phyloP scores from a whole-genome alignment of 2,329 filamentous ascomycete species.

The Fusarium sp. region DNA sequence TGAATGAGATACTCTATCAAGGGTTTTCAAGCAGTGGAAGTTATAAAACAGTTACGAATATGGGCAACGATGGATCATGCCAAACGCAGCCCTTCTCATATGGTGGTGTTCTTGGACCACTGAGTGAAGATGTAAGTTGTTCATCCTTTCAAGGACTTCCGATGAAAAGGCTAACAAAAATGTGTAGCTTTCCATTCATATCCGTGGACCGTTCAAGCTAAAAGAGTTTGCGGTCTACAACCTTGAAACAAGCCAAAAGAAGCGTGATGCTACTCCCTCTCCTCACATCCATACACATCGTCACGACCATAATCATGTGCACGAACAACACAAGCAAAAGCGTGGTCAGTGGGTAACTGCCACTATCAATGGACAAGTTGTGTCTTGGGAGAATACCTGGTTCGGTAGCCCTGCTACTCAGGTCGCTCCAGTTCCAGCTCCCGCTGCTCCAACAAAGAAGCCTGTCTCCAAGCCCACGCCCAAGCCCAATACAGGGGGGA shows the following conservation, averaged over 20 bases:
- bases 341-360: slow-evolving; percentile 66
- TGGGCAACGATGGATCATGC: slow-evolving; percentile 71
- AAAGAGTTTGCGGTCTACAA: slow-evolving; percentile 79
- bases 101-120: slow-evolving; percentile 74
- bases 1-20: slow-evolving; percentile 77
- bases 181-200: slow-evolving; percentile 76
- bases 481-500: not conserved
- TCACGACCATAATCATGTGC: slow-evolving; percentile 65
- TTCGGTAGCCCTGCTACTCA: slow-evolving; percentile 51
- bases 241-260: slow-evolving; percentile 58
- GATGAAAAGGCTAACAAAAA: not conserved
- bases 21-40: slow-evolving; percentile 72
- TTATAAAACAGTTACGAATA: slow-evolving; percentile 75
- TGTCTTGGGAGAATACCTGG: slow-evolving; percentile 72
- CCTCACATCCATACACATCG: slow-evolving; percentile 52
- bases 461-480: slow-evolving; percentile 7
- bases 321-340: slow-evolving; percentile 63
- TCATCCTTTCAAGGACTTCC: not conserved
- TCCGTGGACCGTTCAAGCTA: slow-evolving; percentile 78
- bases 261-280: slow-evolving; percentile 45
- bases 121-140: slow-evolving; percentile 77
- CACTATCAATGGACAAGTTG: slow-evolving; percentile 70
- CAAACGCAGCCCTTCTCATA: slow-evolving; percentile 66
- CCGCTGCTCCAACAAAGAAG: slow-evolving; percentile 19
- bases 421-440: slow-evolving; percentile 33